phyloP scores from a whole-genome alignment of 805 yeast genomes.

The Grigorovia jiainica region DNA sequence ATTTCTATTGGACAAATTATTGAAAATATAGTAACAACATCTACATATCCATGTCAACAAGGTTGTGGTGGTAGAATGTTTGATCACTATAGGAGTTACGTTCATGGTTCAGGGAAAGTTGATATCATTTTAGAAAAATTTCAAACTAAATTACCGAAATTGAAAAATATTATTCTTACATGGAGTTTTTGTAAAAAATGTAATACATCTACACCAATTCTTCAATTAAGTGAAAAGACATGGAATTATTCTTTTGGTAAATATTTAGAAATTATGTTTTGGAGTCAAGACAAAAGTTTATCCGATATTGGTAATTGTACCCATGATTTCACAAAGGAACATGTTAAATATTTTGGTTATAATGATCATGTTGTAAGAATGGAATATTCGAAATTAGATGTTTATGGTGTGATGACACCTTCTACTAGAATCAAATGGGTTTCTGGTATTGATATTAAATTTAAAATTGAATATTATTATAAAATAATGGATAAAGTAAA shows the following conservation, averaged over 20 bases:
- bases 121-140: constrained; percentile 64
- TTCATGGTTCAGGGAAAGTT: constrained; percentile 76
- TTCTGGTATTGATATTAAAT: constrained; percentile 55
- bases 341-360: constrained; percentile 74
- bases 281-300: constrained; percentile 49
- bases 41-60: constrained; percentile 60
- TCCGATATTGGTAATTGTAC: constrained; percentile 57
- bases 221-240: constrained; percentile 75
- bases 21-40: constrained; percentile 67
- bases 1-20: constrained; percentile 82
- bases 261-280: constrained; percentile 75
- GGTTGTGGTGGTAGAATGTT: constrained; percentile 64
- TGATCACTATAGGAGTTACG: constrained; percentile 80
- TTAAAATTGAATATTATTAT: constrained; percentile 55
- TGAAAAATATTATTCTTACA: constrained; percentile 62
- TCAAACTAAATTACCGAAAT: constrained; percentile 46
- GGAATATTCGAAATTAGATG: constrained; percentile 66
- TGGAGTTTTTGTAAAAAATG: constrained; percentile 91
- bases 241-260: constrained; percentile 93
- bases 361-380: constrained; percentile 70
- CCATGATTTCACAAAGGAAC: constrained; percentile 76
- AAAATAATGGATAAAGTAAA: constrained; percentile 44
- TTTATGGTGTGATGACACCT: constrained; percentile 75
- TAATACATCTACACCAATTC: constrained; percentile 60
- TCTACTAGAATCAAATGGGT: constrained; percentile 60